Conservation (phyloP, 805 yeast species). For the Nakazawaea ernobii region DNA sequence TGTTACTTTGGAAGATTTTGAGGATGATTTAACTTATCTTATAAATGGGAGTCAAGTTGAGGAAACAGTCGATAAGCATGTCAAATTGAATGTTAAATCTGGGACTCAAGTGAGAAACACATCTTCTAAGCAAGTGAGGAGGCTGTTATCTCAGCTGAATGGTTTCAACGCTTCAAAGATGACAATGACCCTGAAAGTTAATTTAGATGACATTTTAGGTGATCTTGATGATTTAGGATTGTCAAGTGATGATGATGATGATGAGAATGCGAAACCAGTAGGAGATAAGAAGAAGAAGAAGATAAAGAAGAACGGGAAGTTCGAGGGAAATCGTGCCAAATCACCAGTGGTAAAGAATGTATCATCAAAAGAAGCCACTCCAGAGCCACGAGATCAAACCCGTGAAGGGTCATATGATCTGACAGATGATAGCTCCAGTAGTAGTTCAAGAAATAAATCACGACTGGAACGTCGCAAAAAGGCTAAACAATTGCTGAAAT, state of each 20-base stretch:
- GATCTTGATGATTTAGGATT: conserved; percentile 5
- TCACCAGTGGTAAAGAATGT: no score
- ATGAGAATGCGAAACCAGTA: background rate
- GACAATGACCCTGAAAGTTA: background rate
- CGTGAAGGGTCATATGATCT: background rate
- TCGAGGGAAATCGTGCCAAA: no score
- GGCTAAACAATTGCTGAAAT: background rate
- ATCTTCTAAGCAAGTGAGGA: background rate
- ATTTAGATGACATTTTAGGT: background rate
- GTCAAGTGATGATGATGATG: conserved; percentile 5
- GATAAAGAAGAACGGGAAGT: no score
- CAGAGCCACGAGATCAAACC: no score
- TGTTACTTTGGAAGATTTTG: background rate
- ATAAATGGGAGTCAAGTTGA: background rate
- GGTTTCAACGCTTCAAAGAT: no score
- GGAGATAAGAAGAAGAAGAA: background rate
- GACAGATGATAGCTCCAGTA: background rate
- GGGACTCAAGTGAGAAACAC: background rate
- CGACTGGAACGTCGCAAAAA: background rate
- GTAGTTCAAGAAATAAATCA: background rate
- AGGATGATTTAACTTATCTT: conserved; percentile 4
- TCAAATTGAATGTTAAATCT: no score
- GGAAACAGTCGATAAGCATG: no score
- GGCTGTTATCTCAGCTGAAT: no score
- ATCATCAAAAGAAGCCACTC: no score